These are phyloP conservation scores for Citrus sp. DNA, from an alignment of 345 rosid species.

Conservation along the genomic window DNA sequence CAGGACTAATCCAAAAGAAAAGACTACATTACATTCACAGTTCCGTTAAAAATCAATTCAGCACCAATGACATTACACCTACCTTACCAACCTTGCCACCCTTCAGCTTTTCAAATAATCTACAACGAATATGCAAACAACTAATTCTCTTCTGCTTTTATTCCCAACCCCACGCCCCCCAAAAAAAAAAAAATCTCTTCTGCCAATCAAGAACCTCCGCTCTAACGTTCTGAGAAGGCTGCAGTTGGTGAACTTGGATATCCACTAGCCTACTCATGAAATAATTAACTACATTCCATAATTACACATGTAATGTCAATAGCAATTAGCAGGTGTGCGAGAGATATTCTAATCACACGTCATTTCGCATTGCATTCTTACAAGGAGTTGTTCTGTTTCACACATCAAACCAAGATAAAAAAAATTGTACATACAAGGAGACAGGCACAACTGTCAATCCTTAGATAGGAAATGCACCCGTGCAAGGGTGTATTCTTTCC, in stretches of 20 bases:
- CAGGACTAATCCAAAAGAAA: too few relatives aligned
- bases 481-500: conserved; percentile 83
- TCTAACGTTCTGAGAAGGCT: too few relatives aligned
- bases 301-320: not conserved
- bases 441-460: conserved; percentile 22
- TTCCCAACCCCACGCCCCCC: too few relatives aligned
- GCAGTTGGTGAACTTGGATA: too few relatives aligned
- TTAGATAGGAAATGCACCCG: conserved; percentile 87
- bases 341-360: not conserved
- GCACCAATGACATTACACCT: not conserved
- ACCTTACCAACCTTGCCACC: not conserved
- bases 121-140: not conserved
- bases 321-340: not conserved
- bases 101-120: not conserved
- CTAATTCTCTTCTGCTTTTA: not conserved
- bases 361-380: not conserved
- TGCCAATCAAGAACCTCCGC: too few relatives aligned
- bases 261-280: too few relatives aligned
- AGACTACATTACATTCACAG: too few relatives aligned
- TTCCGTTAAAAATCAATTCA: too few relatives aligned
- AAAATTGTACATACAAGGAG: not conserved
- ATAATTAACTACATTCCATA: too few relatives aligned
- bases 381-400: not conserved
- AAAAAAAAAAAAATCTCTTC: too few relatives aligned
- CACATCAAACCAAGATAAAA: not conserved